Evolutionary conservation across 257 asterid species (phyloP), one percentile per base, ranked within the genome.

Genomic region (Solanum lignicaule): DNA sequence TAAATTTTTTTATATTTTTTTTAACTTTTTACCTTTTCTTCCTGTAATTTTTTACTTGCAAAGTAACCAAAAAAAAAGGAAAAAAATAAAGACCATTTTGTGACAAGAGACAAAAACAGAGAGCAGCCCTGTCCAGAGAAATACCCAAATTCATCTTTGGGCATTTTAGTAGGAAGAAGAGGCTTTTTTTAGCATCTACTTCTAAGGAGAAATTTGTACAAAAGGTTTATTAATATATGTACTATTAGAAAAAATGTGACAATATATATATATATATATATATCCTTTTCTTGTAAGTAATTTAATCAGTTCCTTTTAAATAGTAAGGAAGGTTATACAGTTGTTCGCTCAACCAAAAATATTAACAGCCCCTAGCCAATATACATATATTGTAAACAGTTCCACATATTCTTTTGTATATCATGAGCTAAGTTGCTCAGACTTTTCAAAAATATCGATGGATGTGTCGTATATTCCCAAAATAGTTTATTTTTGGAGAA

Each of bases 121-220:
- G 89, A 89, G 78, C 87, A 89, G 96, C 95, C 96, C 94, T 91
- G 95, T 92, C 93, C 94, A 84, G 76, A 52, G 88, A 92, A 90
- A 88, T 85, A 87, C 92, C 95, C 87, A 91, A 68, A 71, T 43
- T 88, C 69, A 29, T 69, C 76, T 90, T 89, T 93, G 95, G 93
- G 91, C 87, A 83, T 93, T 93, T 91, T 93, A 89, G 85, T 88
- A 68, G 90, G 90, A 85, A 69, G 88, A 87, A 46, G 92, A 90
- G 91, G 93, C 90, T 90, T 89, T 91, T 69, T 60, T 20, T 46
- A 73, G 85, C 36, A 88, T 85, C 83, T n/a, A 74, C 36, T 52
- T 41, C 55, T 72, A 69, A 86, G 76, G 68, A 65, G 7, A 43
- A 71, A 35, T 55, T 87, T 88, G 90, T 89, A 62, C 84, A 85